Percentiles rank a stretch among this genome's conserved stretches.
phyloP scores from a whole-genome alignment of 2,329 filamentous ascomycete species.

The Penicillium aurantiogriseum region DNA sequence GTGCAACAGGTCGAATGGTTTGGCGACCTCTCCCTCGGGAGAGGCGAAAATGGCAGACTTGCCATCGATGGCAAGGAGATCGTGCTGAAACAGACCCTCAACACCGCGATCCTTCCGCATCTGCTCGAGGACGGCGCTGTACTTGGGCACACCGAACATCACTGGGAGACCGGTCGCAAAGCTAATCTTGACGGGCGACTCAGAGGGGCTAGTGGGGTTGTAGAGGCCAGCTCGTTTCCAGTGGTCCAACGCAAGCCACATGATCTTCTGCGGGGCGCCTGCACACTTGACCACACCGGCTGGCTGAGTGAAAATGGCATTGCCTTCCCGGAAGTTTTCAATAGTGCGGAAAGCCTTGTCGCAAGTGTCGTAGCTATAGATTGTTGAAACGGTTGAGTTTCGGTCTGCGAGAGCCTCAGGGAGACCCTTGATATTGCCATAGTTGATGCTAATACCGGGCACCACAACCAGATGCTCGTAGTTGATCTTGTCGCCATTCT shows the following conservation, averaged over 20 bases:
- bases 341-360: slow-evolving; percentile 55
- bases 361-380: slow-evolving; percentile 57
- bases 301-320: slow-evolving; percentile 61
- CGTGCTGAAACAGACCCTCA: slow-evolving; percentile 59
- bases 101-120: slow-evolving; percentile 56
- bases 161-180: slow-evolving; percentile 57
- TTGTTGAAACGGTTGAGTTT: slow-evolving; percentile 53
- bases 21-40: slow-evolving; percentile 47
- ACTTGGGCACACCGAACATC: slow-evolving; percentile 64
- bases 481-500: slow-evolving; percentile 54
- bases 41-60: slow-evolving; percentile 53
- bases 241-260: slow-evolving; percentile 62
- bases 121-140: slow-evolving; percentile 54
- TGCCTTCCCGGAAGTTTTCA: slow-evolving; percentile 49
- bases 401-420: slow-evolving; percentile 54
- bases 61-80: slow-evolving; percentile 54
- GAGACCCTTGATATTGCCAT: slow-evolving; percentile 54
- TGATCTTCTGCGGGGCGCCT: slow-evolving; percentile 60
- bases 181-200: slow-evolving; percentile 51
- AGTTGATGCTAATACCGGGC: slow-evolving; percentile 57
- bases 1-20: slow-evolving; percentile 56
- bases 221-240: slow-evolving; percentile 58
- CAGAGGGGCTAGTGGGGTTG: slow-evolving; percentile 38
- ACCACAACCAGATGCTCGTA: slow-evolving; percentile 66
- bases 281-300: slow-evolving; percentile 60